Percentiles rank a stretch among this genome's conserved stretches.
These are phyloP conservation scores for Sphaerulina vaccinii DNA, from an alignment of 2,329 filamentous ascomycete genomes.

Conservation along the genomic window DNA sequence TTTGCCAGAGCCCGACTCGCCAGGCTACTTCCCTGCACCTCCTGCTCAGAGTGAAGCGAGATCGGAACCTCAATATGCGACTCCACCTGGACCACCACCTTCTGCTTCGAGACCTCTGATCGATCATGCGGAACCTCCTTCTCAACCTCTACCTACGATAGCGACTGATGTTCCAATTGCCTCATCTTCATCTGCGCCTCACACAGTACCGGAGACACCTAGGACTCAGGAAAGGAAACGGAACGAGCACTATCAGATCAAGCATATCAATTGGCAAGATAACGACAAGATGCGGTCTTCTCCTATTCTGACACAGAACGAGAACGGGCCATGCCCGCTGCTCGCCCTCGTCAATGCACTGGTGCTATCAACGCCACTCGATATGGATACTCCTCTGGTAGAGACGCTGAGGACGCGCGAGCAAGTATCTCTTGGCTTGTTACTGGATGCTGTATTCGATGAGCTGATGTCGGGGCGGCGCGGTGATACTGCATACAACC, in stretches of 20 bases:
- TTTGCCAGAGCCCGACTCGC: background rate
- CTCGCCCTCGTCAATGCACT: slow-evolving; percentile 92
- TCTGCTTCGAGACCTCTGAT: slow-evolving; percentile 33
- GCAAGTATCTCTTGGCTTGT: slow-evolving; percentile 78
- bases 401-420: slow-evolving; percentile 77
- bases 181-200: slow-evolving; percentile 13
- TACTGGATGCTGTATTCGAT: slow-evolving; percentile 88
- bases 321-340: slow-evolving; percentile 90
- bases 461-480: slow-evolving; percentile 80
- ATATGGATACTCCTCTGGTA: slow-evolving; percentile 67
- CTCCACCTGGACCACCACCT: slow-evolving; percentile 33
- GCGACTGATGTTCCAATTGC: slow-evolving; percentile 15
- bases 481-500: slow-evolving; percentile 59
- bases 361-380: slow-evolving; percentile 73
- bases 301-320: slow-evolving; percentile 87
- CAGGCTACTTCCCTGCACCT: slow-evolving; percentile 13
- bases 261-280: slow-evolving; percentile 85
- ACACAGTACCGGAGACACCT: slow-evolving; percentile 38
- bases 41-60: slow-evolving; percentile 1
- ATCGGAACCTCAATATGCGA: slow-evolving; percentile 20
- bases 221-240: slow-evolving; percentile 47
- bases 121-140: slow-evolving; percentile 35
- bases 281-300: slow-evolving; percentile 67
- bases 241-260: slow-evolving; percentile 86
- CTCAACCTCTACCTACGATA: slow-evolving; percentile 37